Evolutionary conservation across 306 rosid species (phyloP).

Genomic region (Malus asiatica): DNA sequence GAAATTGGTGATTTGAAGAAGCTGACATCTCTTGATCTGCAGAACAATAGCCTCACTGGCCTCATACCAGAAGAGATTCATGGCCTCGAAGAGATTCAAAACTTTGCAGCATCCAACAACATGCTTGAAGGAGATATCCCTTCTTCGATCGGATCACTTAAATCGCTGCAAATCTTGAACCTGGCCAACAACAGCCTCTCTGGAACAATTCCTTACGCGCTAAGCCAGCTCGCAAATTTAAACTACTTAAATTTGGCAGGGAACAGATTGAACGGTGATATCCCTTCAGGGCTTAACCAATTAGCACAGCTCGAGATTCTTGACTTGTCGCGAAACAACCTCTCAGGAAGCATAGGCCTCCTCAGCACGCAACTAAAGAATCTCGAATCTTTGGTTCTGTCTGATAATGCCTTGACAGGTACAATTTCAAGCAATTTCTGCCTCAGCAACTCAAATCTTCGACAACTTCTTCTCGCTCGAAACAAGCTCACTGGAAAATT

Average conservation of each 20-base stretch:
- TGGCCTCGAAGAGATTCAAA: conserved; percentile 57
- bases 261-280: conserved; percentile 59
- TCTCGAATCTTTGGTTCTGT: conserved; percentile 57
- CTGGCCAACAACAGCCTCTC: conserved; percentile 78
- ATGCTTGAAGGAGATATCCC: conserved; percentile 62
- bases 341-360: conserved; percentile 59
- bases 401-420: conserved; percentile 71
- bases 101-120: conserved; percentile 75
- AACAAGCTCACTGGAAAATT: conserved; percentile 64
- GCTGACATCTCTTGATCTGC: conserved; percentile 64
- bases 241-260: conserved; percentile 73
- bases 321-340: conserved; percentile 75
- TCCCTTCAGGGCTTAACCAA: conserved; percentile 64
- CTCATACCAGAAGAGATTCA: conserved; percentile 58
- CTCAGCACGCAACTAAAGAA: conserved; percentile 29
- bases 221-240: conserved; percentile 53
- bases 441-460: conserved; percentile 43
- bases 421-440: conserved; percentile 67
- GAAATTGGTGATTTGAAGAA: conserved; percentile 65
- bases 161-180: conserved; percentile 53
- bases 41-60: conserved; percentile 59
- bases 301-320: conserved; percentile 52
- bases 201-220: conserved; percentile 60
- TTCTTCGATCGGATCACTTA: conserved; percentile 50
- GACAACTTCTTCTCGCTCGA: conserved; percentile 59